phyloP scores from a whole-genome alignment of 2,329 filamentous ascomycete species.

The Ophiostoma himal-ulmi region DNA sequence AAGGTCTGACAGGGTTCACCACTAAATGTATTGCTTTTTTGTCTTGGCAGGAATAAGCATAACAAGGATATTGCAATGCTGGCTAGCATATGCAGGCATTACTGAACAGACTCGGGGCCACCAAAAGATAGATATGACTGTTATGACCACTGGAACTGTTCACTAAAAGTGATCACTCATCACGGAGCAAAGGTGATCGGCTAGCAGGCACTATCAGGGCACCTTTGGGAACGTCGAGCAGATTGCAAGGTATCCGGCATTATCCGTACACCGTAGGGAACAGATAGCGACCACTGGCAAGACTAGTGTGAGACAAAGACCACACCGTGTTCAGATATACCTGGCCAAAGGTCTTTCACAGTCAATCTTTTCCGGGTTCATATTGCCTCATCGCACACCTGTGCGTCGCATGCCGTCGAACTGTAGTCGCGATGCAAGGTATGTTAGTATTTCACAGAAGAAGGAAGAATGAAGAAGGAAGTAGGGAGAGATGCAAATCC shows the following conservation, averaged over 20 bases:
- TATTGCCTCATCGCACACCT: background rate
- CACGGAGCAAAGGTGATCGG: background rate
- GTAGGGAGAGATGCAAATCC: background rate
- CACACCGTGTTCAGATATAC: background rate
- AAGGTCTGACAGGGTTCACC: background rate
- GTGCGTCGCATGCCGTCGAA: background rate
- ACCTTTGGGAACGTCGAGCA: background rate
- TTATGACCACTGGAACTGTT: background rate
- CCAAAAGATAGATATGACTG: background rate
- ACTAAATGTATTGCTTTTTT: background rate
- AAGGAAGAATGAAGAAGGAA: background rate
- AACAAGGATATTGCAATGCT: constrained; percentile 3
- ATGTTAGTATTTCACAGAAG: background rate
- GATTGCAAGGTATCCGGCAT: background rate
- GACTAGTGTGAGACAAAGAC: background rate
- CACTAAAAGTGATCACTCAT: background rate
- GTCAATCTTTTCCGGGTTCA: too few relatives aligned
- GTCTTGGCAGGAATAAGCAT: constrained; percentile 11
- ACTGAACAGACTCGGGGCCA: too few relatives aligned
- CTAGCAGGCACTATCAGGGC: background rate
- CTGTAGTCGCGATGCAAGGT: background rate
- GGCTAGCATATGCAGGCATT: background rate
- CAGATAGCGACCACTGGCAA: background rate
- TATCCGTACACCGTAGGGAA: background rate
- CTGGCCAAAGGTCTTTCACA: background rate